A percentile compares a stretch with the other conserved stretches of the same genome.
Conservation (phyloP, 176 grass and related monocot species). For the Zea luxurians region DNA sequence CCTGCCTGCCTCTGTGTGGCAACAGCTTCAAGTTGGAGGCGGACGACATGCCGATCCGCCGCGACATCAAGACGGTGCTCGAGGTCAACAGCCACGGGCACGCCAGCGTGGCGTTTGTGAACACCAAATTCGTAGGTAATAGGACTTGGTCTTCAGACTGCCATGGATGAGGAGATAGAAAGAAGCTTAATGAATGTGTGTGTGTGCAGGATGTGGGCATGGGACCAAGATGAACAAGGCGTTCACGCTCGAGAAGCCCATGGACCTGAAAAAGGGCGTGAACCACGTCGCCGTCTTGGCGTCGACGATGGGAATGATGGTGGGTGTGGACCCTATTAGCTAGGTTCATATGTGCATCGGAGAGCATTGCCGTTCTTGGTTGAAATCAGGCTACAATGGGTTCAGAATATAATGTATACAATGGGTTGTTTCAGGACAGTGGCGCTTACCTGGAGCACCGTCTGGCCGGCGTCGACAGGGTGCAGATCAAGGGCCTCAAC, state of each 20-base stretch:
- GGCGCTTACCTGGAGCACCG: slow-evolving; percentile 80
- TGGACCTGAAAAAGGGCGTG: slow-evolving; percentile 49
- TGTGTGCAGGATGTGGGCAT: slow-evolving; percentile 46
- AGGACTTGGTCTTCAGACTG: not conserved
- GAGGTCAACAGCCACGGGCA: slow-evolving; percentile 68
- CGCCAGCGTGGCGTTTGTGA: slow-evolving; percentile 58
- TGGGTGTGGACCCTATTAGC: not conserved
- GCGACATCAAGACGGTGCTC: slow-evolving; percentile 70
- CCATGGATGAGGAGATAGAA: not conserved
- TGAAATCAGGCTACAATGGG: not conserved
- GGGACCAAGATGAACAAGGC: slow-evolving; percentile 70
- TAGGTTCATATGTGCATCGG: too few species aligned
- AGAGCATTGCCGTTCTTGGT: not conserved
- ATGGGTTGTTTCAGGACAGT: slow-evolving; percentile 54
- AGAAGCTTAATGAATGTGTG: not conserved
- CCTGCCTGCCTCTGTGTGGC: not conserved
- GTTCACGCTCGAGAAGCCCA: slow-evolving; percentile 56
- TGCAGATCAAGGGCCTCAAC: slow-evolving; percentile 70
- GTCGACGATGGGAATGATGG: slow-evolving; percentile 40
- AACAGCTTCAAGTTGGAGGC: slow-evolving; percentile 61
- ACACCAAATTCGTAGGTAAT: slow-evolving; percentile 59
- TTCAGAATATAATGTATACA: too few species aligned
- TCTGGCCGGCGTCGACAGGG: slow-evolving; percentile 48
- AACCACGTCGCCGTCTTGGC: slow-evolving; percentile 70
- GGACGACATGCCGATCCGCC: slow-evolving; percentile 59